Evolutionary conservation across 2,329 filamentous ascomycete species (phyloP), one percentile per base, ranked within the genome.

Genomic region (Colletotrichum sublineola): DNA sequence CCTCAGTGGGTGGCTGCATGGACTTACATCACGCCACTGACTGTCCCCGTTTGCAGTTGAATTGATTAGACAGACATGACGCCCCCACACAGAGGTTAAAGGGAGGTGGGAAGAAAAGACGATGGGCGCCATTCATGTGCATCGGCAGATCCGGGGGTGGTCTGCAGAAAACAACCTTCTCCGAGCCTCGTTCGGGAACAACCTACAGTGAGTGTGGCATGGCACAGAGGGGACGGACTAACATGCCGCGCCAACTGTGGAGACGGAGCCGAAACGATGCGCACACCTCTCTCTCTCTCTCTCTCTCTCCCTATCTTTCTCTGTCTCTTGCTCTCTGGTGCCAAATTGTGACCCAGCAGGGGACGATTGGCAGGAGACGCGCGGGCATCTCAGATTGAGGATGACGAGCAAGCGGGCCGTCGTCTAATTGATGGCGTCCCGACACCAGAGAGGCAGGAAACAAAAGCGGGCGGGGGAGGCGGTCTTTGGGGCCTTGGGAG

Each of bases 191-290:
- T 8, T 63, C 33, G 24, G 14, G n/a, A 42, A 9, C 14, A n/a
- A 20, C 3, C 7, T 12, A 48, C 24, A 1, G 36, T 46, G 24
- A 24, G 24, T 24, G 24, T 24, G 24, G 24, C 24, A 24, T 24
- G 42, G 31, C n/a, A 40, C 20, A 5, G 20, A 18, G 61, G 55
- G 60, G 29, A 31, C n/a, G 42, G 55, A 53, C 57, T 24, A 55
- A 67, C 60, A 67, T 55, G 55, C 60, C 29, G 55, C 31, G 29
- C 36, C 38, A 40, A 8, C 31, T 33, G 42, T 52, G 46, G 55
- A 70, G 58, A 64, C 69, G 18, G 53, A 63, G 53, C n/a, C 69
- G 60, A 72, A 72, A 69, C 66, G 64, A 24, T n/a, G 56, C 44
- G 69, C 66, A 69, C 24, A 33, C 53, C 53, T 44, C 52, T 36